These are phyloP conservation scores for Aspergillus arachidicola DNA, from an alignment of 2,329 filamentous ascomycete genomes.

Conservation along the genomic window DNA sequence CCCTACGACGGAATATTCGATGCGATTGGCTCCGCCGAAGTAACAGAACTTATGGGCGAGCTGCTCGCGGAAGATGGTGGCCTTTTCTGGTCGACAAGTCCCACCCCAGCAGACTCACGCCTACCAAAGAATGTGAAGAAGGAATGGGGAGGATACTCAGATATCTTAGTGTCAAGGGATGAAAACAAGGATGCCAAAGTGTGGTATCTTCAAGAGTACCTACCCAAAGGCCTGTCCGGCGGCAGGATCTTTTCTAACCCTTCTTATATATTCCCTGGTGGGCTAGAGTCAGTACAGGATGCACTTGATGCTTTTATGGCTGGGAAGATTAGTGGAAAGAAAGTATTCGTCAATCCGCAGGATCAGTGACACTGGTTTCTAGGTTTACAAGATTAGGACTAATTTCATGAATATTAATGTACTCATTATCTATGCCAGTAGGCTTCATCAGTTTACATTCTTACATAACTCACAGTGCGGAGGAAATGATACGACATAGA, in stretches of 20 bases:
- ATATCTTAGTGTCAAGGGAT: background rate
- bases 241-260: background rate
- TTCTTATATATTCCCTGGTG: background rate
- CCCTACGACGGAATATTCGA: slow-evolving; percentile 13
- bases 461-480: too few species aligned
- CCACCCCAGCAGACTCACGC: background rate
- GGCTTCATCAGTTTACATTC: too few species aligned
- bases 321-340: background rate
- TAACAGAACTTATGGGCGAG: background rate
- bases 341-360: background rate
- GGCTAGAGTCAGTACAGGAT: background rate
- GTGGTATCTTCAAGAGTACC: background rate
- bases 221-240: background rate
- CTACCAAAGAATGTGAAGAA: background rate
- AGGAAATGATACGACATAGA: too few species aligned
- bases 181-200: background rate
- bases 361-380: background rate
- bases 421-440: too few species aligned
- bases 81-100: background rate
- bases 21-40: background rate
- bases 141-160: background rate
- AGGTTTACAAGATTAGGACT: background rate
- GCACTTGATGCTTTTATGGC: background rate
- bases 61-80: slow-evolving; percentile 12
- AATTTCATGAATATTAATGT: background rate